Evolutionary conservation across 2,329 filamentous ascomycete genomes (phyloP).

Genomic region (Apiospora sp.): DNA sequence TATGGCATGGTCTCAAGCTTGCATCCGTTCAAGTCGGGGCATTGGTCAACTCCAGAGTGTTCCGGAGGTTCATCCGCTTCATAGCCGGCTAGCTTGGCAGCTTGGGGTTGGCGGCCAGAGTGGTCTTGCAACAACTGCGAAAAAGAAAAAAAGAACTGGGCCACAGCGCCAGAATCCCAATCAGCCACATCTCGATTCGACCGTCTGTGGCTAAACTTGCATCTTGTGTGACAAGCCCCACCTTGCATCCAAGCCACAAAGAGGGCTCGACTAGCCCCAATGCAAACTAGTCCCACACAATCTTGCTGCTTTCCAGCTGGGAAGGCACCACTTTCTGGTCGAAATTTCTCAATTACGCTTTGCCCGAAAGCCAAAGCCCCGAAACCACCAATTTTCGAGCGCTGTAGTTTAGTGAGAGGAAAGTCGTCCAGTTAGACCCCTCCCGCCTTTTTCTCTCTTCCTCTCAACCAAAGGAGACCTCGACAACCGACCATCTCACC

Average conservation of each 20-base stretch:
- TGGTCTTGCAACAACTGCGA: not conserved
- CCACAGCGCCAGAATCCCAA: not conserved
- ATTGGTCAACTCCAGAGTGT: not conserved
- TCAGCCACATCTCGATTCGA: constrained; percentile 4
- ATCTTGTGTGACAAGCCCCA: not conserved
- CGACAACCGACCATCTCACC: constrained; percentile 25
- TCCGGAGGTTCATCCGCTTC: constrained; percentile 4
- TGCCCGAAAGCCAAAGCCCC: constrained; percentile 12
- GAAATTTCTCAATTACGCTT: constrained; percentile 24
- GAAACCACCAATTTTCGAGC: constrained; percentile 25
- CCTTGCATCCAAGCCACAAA: constrained; percentile 6
- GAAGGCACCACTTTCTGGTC: constrained; percentile 22
- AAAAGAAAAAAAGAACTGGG: not conserved
- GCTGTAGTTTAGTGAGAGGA: constrained; percentile 23
- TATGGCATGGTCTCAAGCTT: constrained; percentile 7
- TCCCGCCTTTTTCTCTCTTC: constrained; percentile 22
- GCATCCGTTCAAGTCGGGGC: constrained; percentile 3
- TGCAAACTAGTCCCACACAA: constrained; percentile 23
- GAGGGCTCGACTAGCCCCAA: constrained; percentile 24
- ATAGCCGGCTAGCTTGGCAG: constrained; percentile 15
- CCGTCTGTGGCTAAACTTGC: not conserved
- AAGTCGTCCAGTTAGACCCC: constrained; percentile 23
- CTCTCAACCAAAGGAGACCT: constrained; percentile 20
- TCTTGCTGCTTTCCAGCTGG: constrained; percentile 20
- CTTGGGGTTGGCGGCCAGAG: not conserved